Evolutionary conservation across 176 grass and related monocot genomes (phyloP), one percentile per base, ranked within the genome.

Genomic region (Triticum monococcum): DNA sequence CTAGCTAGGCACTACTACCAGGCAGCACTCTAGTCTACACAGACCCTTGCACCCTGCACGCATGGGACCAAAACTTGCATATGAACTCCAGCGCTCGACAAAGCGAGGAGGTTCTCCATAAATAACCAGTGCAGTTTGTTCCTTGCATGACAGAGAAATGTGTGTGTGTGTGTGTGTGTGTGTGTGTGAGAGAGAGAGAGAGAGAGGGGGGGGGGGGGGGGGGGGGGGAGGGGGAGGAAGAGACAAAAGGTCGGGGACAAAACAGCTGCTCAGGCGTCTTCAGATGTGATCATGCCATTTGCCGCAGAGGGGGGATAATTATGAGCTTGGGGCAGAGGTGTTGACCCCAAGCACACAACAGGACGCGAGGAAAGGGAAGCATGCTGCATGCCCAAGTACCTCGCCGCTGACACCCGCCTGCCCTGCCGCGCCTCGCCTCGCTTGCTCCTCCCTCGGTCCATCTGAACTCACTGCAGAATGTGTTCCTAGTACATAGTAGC

Each of bases 171-270:
- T n/a, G 22, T 0, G 78, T 7, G 32, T 11, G 32, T 11, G 17
- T 36, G 33, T 0, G 68, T 6, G 52, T 31, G 25, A 78, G 52
- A 84, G 43, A 46, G 43, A 46, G 11, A 46, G 45, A 45, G 45
- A 48, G 46, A 48, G 12, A 2, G 12, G 14, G 46, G 1, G 12
- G 1, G 46, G 5, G 12, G 0, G 45, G 1, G 13, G 0, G 36
- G 32, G 89, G 76, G 54, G 23, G 75, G 41, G 35, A 18, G 24
- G 32, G 16, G 79, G 80, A 85, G 88, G 71, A 85, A 89, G 88
- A 79, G 75, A 88, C 85, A 89, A 91, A 87, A 37, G 90, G 86
- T 86, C 87, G 84, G 90, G 83, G 79, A 79, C 83, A 86, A 85
- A 89, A 74, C 89, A 94, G 88, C 86, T 87, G 62, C 84, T 81